Evolutionary conservation across 108 stramenopile genomes (phyloP), one percentile per base, ranked within the genome.

Genomic region (Thalassiosira profunda): DNA sequence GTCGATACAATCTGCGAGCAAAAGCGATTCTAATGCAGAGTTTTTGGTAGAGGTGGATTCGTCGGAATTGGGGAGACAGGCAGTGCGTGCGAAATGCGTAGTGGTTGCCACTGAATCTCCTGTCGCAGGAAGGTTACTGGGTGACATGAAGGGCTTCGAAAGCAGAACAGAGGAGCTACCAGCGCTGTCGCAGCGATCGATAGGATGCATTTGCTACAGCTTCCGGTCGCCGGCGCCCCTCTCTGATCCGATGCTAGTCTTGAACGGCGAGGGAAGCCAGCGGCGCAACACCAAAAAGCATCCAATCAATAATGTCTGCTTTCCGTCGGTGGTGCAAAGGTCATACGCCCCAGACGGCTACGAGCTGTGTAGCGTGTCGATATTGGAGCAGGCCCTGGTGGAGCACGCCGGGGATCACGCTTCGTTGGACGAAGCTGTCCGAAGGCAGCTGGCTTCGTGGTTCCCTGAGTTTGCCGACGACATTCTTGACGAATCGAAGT

Each of bases 241-340:
- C 1, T 38, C 56, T 18, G 94, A 96, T 33, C 91, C 94, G 9
- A 88, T 96, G 51, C 62, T 96, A 23, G 79, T 96, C 33, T 59
- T 96, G 37, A 93, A 90, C 41, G 91, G 94, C 10, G 74, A 78
- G 41, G 70, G 72, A 15, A 18, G 58, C 3, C 48, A 46, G 17
- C 44, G 63, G 23, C 80, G 76, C 12, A 76, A 76, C 18, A 62
- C 67, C n/a, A 74, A 41, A 31, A 64, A 72, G 10, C 63, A 49
- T 48, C 91, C 90, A 17, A 84, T 90, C 49, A 95, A 95, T 79
- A 95, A 91, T 58, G 66, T 91, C 52, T 92, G 94, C 67, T 96
- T 96, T 47, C 94, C 91, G 8, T 91, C 91, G 3, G 76, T 86
- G 8, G 91, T 96, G 7, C 86, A 83, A 40, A 69, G 54, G 2